These are phyloP conservation scores for Parastagonospora avenae DNA, from an alignment of 2,329 filamentous ascomycete genomes.

Conservation along the genomic window DNA sequence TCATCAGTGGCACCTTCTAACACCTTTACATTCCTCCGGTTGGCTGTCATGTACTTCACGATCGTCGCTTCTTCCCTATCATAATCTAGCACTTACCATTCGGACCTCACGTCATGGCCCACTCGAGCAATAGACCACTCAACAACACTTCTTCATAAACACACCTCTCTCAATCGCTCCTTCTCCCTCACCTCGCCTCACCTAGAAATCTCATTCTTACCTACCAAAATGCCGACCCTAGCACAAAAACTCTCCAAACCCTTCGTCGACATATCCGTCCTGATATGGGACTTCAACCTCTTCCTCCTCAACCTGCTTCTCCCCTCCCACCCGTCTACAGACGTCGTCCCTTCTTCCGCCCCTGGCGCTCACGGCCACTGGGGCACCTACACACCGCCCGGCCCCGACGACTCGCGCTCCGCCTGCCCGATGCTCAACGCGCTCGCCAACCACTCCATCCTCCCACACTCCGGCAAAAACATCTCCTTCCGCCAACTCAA, in stretches of 20 bases:
- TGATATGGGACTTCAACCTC: conserved; percentile 48
- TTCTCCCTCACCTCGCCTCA: not conserved
- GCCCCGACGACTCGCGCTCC: conserved; percentile 36
- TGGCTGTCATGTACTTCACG: not conserved
- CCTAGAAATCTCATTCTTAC: not conserved
- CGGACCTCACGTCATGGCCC: not conserved
- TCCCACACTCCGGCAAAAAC: conserved; percentile 39
- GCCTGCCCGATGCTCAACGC: conserved; percentile 35
- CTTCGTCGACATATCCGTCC: conserved; percentile 45
- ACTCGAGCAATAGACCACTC: not conserved
- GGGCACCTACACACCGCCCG: conserved; percentile 46
- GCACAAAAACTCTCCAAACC: conserved; percentile 24
- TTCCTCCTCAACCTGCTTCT: conserved; percentile 47
- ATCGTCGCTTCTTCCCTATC: not conserved
- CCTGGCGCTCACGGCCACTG: conserved; percentile 45
- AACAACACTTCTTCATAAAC: not conserved
- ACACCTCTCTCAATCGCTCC: not conserved
- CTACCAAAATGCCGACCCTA: conserved; percentile 13
- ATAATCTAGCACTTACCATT: not conserved
- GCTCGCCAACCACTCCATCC: conserved; percentile 42
- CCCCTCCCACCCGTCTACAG: conserved; percentile 42
- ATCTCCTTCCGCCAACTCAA: conserved; percentile 38
- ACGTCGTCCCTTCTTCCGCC: conserved; percentile 42
- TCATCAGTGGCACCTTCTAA: conserved; percentile 1
- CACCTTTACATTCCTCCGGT: not conserved